Conservation (phyloP, 805 yeast genomes). For the Candida verbasci region DNA sequence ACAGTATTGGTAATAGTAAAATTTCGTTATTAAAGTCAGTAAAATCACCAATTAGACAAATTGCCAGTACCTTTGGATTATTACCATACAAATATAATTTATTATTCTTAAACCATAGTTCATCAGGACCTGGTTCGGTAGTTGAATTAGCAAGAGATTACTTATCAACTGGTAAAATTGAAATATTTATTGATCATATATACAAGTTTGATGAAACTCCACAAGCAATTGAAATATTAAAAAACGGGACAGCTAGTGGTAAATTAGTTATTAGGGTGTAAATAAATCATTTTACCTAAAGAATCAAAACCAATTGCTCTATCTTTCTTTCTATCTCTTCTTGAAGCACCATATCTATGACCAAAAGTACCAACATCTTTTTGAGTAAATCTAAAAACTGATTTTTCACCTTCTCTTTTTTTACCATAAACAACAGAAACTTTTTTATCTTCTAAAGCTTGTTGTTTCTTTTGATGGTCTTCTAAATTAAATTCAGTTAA, state of each 20-base stretch:
- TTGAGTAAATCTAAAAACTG: slow-evolving; percentile 68
- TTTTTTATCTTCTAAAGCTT: slow-evolving; percentile 14
- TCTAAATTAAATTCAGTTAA: slow-evolving; percentile 44
- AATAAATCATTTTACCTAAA: slow-evolving; percentile 54
- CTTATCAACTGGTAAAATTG: slow-evolving; percentile 41
- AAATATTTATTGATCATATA: slow-evolving; percentile 51
- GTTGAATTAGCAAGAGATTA: slow-evolving; percentile 29
- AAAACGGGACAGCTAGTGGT: slow-evolving; percentile 53
- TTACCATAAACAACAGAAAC: slow-evolving; percentile 47
- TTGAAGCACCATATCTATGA: slow-evolving; percentile 83
- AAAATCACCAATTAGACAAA: background rate
- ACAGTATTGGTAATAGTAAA: slow-evolving; percentile 18
- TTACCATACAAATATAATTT: slow-evolving; percentile 5
- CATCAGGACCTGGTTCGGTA: slow-evolving; percentile 10
- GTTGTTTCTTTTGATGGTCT: slow-evolving; percentile 13
- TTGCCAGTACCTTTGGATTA: slow-evolving; percentile 2
- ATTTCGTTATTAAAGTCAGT: background rate
- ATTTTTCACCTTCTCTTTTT: slow-evolving; percentile 63
- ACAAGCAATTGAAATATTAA: slow-evolving; percentile 47
- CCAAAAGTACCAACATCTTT: slow-evolving; percentile 85
- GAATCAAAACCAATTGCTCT: slow-evolving; percentile 70
- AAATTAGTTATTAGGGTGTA: slow-evolving; percentile 52
- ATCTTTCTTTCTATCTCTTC: slow-evolving; percentile 84
- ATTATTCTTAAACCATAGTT: background rate
- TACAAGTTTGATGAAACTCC: slow-evolving; percentile 45